phyloP scores from a whole-genome alignment of 2,329 filamentous ascomycete species.

The Curvularia sp. region DNA sequence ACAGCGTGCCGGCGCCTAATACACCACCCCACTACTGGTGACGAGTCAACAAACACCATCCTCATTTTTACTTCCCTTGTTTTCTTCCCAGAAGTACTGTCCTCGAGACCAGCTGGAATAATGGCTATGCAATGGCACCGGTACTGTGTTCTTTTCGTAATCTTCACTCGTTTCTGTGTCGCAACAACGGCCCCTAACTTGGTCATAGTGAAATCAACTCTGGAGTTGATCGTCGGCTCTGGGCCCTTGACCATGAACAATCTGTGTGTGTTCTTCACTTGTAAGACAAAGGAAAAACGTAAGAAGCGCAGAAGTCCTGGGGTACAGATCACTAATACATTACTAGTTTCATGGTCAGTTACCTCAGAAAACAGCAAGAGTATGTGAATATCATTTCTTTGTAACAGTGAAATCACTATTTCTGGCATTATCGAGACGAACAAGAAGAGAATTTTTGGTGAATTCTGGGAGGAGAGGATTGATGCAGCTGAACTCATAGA shows the following conservation, averaged over 20 bases:
- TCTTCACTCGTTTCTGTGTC: no score
- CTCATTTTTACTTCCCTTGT: not conserved
- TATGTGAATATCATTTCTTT: not conserved
- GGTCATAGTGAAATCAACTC: not conserved
- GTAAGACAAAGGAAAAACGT: conserved; percentile 11
- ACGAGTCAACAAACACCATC: not conserved
- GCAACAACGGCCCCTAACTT: not conserved
- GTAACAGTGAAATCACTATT: not conserved
- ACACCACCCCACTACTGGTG: not conserved
- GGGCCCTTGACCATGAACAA: conserved; percentile 5
- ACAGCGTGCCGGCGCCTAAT: not conserved
- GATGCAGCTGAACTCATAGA: not conserved
- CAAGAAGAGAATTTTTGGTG: not conserved
- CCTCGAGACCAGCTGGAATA: not conserved
- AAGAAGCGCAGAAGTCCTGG: not conserved
- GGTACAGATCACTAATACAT: not conserved
- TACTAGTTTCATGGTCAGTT: not conserved
- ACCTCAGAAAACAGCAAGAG: not conserved
- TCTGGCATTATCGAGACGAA: not conserved
- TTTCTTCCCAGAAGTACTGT: not conserved
- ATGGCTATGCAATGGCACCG: not conserved
- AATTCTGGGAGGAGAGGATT: not conserved
- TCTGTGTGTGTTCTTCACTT: not conserved
- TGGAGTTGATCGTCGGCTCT: not conserved
- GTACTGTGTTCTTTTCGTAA: not conserved